Base-by-base conservation (phyloP, 108 stramenopile species). In the Nitzschia sp. region DNA sequence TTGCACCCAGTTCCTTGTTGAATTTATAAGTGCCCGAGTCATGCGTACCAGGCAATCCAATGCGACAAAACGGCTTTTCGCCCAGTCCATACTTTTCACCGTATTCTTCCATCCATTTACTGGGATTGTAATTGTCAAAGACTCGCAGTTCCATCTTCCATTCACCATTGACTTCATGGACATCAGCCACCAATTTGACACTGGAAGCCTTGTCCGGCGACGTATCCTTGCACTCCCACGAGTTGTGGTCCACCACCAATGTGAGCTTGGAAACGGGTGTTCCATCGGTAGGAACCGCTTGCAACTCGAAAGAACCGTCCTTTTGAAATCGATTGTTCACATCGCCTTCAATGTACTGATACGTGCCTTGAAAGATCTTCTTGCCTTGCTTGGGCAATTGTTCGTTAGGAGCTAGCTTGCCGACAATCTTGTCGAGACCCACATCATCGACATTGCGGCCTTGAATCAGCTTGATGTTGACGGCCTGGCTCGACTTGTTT, bases 331-430 rank as follows among this genome's bases (percentile, higher is more conserved):
- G 68, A 45, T 59, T 59, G 2, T 31, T 4, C 9, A 49, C 68
- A 1, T 76, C 68, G n/a, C 75, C 75, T 64, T 76, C 75, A 62
- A 76, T 63, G 54, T 76, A 76, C 46, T 62, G 60, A 56, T 76
- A 76, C 2, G 19, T 28, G 18, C 68, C 62, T 1, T 23, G 15
- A 46, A 46, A 42, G 1, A 15, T 29, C 25, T n/a, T 26, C 17
- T 15, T 9, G 42, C 61, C 68, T 6, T 69, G 60, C 1, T 27
- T n/a, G 24, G 75, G 75, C 30, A 76, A 47, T 33, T 66, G 65
- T 46, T 46, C 33, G 1, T 68, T 60, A 0, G 67, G 55, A 13
- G 26, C 60, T 11, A 76, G 27, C 8, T 23, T 57, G 24, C 75
- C 75, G 1, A 71, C 57, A 62, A 76, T 62, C 38, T 33, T 29